phyloP scores from a whole-genome alignment of 164 flowering plant species.

The Euptelea pleiosperma region DNA sequence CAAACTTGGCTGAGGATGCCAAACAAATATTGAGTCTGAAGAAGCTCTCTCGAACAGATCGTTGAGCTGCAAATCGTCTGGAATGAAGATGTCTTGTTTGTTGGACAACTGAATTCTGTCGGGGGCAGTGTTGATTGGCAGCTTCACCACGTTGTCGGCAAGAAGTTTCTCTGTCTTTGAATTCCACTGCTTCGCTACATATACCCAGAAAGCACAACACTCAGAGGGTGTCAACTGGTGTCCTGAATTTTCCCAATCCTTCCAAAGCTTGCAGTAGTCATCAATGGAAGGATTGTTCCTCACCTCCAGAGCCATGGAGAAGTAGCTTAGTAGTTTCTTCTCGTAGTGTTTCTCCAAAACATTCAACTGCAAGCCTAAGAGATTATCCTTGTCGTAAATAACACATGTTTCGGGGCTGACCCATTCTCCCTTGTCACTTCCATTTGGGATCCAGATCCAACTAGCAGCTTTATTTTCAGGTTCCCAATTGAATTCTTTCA shows the following conservation, averaged over 20 bases:
- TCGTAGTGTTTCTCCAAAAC: constrained; percentile 44
- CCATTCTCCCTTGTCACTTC: constrained; percentile 42
- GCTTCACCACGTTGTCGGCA: constrained; percentile 22
- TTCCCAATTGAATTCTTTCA: constrained; percentile 34
- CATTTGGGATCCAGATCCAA: constrained; percentile 51
- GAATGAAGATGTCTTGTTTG: constrained; percentile 49
- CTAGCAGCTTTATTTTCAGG: constrained; percentile 24
- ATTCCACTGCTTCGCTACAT: constrained; percentile 27
- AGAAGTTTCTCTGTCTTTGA: constrained; percentile 14
- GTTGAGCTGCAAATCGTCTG: constrained; percentile 54
- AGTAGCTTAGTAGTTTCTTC: constrained; percentile 27
- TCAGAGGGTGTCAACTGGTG: constrained; percentile 24
- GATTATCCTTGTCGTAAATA: constrained; percentile 36
- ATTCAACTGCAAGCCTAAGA: constrained; percentile 32
- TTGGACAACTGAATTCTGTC: constrained; percentile 25
- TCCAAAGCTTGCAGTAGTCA: constrained; percentile 50
- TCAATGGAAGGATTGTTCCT: constrained; percentile 36
- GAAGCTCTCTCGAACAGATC: constrained; percentile 35
- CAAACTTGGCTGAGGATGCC: constrained; percentile 44
- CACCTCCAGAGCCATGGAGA: constrained; percentile 36
- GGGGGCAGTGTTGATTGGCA: constrained; percentile 36
- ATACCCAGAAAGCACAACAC: constrained; percentile 52
- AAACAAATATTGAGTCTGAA: constrained; percentile 37
- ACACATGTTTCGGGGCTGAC: constrained; percentile 39
- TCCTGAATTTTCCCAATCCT: constrained; percentile 39